phyloP scores from a whole-genome alignment of 176 grass and related monocot species.

The Bromus sterilis region DNA sequence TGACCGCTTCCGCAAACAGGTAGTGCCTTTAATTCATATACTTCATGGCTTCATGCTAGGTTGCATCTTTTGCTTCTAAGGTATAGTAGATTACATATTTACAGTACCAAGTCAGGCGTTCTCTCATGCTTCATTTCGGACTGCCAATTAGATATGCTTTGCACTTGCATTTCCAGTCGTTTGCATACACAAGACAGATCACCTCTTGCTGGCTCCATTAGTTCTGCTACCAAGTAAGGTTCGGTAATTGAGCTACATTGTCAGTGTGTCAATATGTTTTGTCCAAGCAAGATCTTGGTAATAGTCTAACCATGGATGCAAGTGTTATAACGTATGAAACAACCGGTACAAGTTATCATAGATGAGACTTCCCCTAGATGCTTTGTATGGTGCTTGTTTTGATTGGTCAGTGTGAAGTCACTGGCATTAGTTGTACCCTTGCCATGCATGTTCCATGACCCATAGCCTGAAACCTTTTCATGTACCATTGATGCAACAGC shows the following conservation, averaged over 20 bases:
- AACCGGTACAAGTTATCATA: neutral
- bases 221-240: neutral
- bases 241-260: neutral
- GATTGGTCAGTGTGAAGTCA: neutral
- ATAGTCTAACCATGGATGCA: neutral
- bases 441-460: neutral
- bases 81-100: neutral
- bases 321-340: neutral
- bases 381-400: neutral
- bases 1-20: conserved; percentile 67
- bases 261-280: neutral
- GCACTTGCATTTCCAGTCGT: neutral
- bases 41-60: neutral
- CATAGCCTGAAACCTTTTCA: neutral
- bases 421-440: neutral
- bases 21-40: neutral
- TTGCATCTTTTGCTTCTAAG: conserved; percentile 4
- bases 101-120: neutral
- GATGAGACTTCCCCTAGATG: neutral
- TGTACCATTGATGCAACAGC: neutral
- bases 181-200: neutral
- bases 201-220: neutral
- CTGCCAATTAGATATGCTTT: conserved; percentile 1
- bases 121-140: neutral
- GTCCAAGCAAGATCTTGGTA: neutral